phyloP scores from a whole-genome alignment of 495 filamentous ascomycete genomes.

The Trichocladium antarcticum region DNA sequence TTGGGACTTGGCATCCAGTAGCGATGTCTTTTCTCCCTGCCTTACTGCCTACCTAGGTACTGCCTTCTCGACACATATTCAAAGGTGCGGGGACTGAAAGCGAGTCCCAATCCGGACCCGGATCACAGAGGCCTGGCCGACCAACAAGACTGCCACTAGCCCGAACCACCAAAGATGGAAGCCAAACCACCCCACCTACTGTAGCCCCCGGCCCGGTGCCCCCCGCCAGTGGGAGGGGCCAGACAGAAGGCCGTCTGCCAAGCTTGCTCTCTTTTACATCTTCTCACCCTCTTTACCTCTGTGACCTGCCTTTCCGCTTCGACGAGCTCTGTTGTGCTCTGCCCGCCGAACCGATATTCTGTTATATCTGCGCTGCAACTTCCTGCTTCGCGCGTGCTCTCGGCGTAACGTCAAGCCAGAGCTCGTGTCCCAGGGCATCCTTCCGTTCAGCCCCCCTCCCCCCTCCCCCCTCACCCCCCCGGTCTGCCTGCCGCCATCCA shows the following conservation, averaged over 20 bases:
- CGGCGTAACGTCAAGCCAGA: not conserved
- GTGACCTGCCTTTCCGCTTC: not conserved
- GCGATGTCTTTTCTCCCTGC: no score
- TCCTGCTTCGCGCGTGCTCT: not conserved
- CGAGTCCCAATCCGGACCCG: constrained; percentile 2
- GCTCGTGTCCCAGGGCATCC: constrained; percentile 1
- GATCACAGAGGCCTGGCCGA: no score
- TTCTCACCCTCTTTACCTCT: not conserved
- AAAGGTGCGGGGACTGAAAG: not conserved
- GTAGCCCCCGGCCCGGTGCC: not conserved
- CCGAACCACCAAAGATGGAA: not conserved
- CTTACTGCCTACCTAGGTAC: no score
- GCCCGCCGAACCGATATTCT: not conserved
- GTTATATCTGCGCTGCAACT: not conserved
- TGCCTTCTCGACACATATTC: no score
- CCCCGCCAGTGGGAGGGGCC: not conserved
- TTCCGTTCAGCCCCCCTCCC: not conserved
- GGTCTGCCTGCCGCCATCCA: not conserved
- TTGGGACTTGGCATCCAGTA: no score
- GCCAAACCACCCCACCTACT: not conserved
- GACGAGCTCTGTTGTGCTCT: not conserved
- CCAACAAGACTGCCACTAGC: no score
- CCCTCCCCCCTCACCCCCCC: not conserved
- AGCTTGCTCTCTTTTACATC: constrained; percentile 7
- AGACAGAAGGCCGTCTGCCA: not conserved